Conservation (phyloP, 768 basidiomycete genomes). For the Pulveroboletus sp. region DNA sequence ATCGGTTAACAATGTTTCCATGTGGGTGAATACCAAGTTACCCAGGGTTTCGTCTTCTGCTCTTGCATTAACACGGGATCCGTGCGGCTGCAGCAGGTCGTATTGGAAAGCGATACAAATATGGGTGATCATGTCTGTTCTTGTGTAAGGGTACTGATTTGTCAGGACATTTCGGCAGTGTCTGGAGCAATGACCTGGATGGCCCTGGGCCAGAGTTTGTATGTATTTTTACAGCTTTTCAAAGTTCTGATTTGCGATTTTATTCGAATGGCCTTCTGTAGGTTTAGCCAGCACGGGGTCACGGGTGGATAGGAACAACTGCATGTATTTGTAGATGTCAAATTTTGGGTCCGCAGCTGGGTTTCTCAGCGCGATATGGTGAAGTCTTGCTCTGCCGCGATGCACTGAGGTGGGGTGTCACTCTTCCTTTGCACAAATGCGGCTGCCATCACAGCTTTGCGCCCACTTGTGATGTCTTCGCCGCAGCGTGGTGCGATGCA, state of each 20-base stretch:
- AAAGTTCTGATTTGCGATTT: not conserved
- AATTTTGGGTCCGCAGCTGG: constrained; percentile 10
- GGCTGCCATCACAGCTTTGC: constrained; percentile 2
- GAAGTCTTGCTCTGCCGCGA: not conserved
- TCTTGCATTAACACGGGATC: constrained; percentile 10
- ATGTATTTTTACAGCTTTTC: constrained; percentile 6
- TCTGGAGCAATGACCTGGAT: not conserved
- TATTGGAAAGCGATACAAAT: not conserved
- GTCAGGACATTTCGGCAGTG: constrained; percentile 17
- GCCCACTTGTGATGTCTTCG: constrained; percentile 5
- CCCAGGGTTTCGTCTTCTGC: not conserved
- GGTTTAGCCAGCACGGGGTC: constrained; percentile 3
- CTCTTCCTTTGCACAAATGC: no score
- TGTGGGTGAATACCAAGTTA: constrained; percentile 3
- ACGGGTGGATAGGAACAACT: not conserved
- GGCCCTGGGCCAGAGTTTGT: constrained; percentile 6
- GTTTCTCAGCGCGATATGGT: not conserved
- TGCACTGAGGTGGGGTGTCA: no score
- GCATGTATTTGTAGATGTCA: not conserved
- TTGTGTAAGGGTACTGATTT: constrained; percentile 8
- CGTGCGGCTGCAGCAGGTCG: constrained; percentile 2
- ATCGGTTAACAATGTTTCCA: constrained; percentile 8
- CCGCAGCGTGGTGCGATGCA: not conserved
- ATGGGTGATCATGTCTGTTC: not conserved
- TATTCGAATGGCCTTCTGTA: not conserved